Evolutionary conservation across 257 asterid genomes (phyloP).

Genomic region (Solanum pinnatisectum): DNA sequence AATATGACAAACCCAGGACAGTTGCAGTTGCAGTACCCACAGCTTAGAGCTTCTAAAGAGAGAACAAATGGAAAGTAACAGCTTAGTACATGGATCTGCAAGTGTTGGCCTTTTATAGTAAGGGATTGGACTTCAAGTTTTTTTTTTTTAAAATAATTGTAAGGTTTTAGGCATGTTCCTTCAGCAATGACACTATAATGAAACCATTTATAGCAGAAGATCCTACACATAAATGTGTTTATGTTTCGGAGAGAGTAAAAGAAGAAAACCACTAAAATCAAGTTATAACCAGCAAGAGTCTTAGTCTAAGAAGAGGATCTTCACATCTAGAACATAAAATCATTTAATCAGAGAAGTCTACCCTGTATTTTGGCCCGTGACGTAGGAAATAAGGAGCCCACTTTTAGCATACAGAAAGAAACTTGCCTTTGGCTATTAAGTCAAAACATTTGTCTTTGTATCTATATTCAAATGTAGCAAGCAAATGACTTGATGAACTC

Average conservation of each 20-base stretch:
- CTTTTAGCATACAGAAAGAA: background rate
- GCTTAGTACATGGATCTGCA: background rate
- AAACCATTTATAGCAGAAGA: background rate
- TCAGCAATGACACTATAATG: background rate
- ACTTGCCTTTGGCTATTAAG: background rate
- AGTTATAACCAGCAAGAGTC: background rate
- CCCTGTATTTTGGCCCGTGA: background rate
- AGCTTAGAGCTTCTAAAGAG: background rate
- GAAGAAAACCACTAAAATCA: background rate
- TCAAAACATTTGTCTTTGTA: background rate
- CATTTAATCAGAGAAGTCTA: background rate
- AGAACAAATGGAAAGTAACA: background rate
- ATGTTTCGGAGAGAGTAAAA: background rate
- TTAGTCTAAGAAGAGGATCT: background rate
- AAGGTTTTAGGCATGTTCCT: background rate
- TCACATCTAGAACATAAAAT: background rate
- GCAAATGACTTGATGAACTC: background rate
- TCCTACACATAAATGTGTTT: background rate
- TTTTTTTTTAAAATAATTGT: background rate
- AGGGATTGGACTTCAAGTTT: background rate
- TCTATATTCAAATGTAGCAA: background rate
- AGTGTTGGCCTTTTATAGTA: background rate
- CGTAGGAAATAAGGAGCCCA: background rate
- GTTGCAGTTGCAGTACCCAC: background rate
- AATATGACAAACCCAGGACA: background rate